A percentile compares a stretch with the other conserved stretches of the same genome.
Conservation (phyloP, 768 basidiomycete species). For the Pisolithus microcarpus region DNA sequence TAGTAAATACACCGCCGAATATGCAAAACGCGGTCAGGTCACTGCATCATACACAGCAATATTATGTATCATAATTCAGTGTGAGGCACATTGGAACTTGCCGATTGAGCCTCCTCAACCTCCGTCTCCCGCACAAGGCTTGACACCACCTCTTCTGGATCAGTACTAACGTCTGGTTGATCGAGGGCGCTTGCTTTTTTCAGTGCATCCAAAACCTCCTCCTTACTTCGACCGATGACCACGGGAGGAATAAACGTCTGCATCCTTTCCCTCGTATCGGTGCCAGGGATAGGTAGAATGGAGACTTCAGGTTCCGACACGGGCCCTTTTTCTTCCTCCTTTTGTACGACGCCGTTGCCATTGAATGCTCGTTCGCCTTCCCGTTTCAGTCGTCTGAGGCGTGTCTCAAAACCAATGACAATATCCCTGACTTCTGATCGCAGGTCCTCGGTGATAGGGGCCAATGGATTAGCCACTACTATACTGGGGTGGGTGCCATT, state of each 20-base stretch:
- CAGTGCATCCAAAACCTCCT: slow-evolving; percentile 46
- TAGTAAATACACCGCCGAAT: slow-evolving; percentile 3
- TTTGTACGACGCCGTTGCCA: slow-evolving; percentile 12
- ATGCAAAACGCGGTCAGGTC: slow-evolving; percentile 16
- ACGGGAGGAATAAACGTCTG: slow-evolving; percentile 29
- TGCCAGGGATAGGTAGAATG: slow-evolving; percentile 34
- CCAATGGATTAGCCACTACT: slow-evolving; percentile 42
- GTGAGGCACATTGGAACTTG: slow-evolving; percentile 8
- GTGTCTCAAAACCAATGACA: slow-evolving; percentile 52
- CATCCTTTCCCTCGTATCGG: slow-evolving; percentile 10
- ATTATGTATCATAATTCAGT: slow-evolving; percentile 19
- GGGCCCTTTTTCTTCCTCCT: slow-evolving; percentile 23
- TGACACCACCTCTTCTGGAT: slow-evolving; percentile 18
- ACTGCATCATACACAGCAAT: slow-evolving; percentile 7
- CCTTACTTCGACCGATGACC: slow-evolving; percentile 45
- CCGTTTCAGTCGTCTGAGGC: slow-evolving; percentile 42
- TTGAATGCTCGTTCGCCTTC: slow-evolving; percentile 35
- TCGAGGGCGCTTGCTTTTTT: slow-evolving; percentile 16
- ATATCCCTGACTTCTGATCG: slow-evolving; percentile 57
- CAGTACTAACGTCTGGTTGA: slow-evolving; percentile 7
- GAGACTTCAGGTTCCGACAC: slow-evolving; percentile 27
- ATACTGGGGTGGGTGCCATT: slow-evolving; percentile 46
- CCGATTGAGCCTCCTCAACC: not conserved
- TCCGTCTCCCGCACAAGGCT: slow-evolving; percentile 13
- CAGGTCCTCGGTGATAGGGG: slow-evolving; percentile 45